A percentile compares a stretch with the other conserved stretches of the same genome.
phyloP scores from a whole-genome alignment of 345 rosid species.

The Erodium maritimum region DNA sequence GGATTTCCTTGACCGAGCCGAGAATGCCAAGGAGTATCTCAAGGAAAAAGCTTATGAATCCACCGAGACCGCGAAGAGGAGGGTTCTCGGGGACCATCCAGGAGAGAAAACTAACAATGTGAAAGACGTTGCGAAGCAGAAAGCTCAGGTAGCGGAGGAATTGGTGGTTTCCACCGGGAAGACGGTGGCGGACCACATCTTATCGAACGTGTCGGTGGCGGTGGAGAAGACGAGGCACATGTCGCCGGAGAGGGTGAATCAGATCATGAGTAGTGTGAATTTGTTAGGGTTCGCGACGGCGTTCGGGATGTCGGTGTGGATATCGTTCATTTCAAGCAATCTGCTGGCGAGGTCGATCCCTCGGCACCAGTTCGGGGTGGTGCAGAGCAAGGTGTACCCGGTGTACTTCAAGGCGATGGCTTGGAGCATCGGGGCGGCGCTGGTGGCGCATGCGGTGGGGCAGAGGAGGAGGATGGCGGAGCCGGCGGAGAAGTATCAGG shows the following conservation, averaged over 20 bases:
- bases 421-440: conserved; percentile 28
- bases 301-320: conserved; percentile 68
- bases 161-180: not conserved
- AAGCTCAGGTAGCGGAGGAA: conserved; percentile 3
- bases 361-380: conserved; percentile 57
- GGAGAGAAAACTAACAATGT: not conserved
- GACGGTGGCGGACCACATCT: not conserved
- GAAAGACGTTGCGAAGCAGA: not conserved
- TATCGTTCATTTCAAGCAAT: conserved; percentile 59
- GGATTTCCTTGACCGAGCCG: no score
- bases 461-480: conserved; percentile 12
- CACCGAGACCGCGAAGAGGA: not conserved
- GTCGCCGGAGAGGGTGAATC: conserved; percentile 7
- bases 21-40: not conserved
- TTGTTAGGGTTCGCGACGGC: conserved; percentile 40
- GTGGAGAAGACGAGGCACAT: conserved; percentile 2
- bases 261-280: conserved; percentile 21
- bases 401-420: conserved; percentile 47
- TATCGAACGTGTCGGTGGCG: not conserved
- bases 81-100: not conserved
- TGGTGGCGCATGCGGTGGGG: conserved; percentile 43
- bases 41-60: not conserved
- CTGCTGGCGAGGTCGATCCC: conserved; percentile 39
- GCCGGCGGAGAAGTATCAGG: conserved; percentile 43
- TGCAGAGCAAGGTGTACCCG: conserved; percentile 80